These are phyloP conservation scores for Simmondsia chinensis DNA, from an alignment of 148 eudicot genomes.

Conservation along the genomic window DNA sequence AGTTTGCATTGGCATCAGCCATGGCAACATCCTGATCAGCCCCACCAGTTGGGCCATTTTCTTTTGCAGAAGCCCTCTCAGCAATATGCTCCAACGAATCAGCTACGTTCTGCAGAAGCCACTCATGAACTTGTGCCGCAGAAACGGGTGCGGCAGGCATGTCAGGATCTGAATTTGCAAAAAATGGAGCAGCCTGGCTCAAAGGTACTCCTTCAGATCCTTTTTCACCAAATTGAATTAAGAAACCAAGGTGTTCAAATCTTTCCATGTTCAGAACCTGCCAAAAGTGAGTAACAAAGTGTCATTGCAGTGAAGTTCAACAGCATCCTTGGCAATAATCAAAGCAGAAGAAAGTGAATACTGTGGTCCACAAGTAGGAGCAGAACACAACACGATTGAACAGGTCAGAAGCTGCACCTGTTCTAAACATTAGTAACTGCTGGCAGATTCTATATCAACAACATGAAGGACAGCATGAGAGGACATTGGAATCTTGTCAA, in stretches of 20 bases:
- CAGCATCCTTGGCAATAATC: neutral
- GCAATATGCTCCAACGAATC: slow-evolving; percentile 68
- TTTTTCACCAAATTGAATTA: slow-evolving; percentile 76
- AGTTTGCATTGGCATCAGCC: slow-evolving; percentile 69
- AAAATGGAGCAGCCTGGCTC: slow-evolving; percentile 85
- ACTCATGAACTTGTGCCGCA: slow-evolving; percentile 77
- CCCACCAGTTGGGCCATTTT: slow-evolving; percentile 57
- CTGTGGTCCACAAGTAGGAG: too few relatives aligned
- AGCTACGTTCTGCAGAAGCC: slow-evolving; percentile 73
- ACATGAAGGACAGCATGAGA: too few relatives aligned
- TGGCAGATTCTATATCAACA: too few relatives aligned
- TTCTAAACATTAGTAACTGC: too few relatives aligned
- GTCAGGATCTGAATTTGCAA: slow-evolving; percentile 96
- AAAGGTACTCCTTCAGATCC: slow-evolving; percentile 66
- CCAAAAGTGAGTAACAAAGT: neutral
- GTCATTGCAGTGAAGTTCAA: neutral
- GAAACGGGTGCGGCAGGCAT: slow-evolving; percentile 98
- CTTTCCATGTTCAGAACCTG: slow-evolving; percentile 94
- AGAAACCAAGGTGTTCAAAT: slow-evolving; percentile 79
- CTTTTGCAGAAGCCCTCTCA: slow-evolving; percentile 72
- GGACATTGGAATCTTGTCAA: too few relatives aligned
- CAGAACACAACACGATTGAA: too few relatives aligned
- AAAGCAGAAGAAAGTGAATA: neutral
- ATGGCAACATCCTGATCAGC: slow-evolving; percentile 79
- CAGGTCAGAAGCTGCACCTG: too few relatives aligned